These are phyloP conservation scores for Choanephora cucurbitarum DNA, from an alignment of 371 early-diverging fungal species.

Conservation along the genomic window DNA sequence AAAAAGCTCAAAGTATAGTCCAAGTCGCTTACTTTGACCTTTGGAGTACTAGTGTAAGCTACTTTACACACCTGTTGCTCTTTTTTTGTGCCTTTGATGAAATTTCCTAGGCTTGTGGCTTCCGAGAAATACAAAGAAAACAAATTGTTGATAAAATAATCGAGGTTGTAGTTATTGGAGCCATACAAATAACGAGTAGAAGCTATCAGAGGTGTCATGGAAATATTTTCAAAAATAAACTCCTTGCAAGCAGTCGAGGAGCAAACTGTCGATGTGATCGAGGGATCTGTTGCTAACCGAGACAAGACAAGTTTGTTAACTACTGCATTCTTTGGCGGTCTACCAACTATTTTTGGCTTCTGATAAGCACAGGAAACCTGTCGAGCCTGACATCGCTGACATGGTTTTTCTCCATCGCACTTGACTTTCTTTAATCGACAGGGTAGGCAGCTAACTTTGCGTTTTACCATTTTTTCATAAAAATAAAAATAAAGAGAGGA, in stretches of 20 bases:
- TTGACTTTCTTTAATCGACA: constrained; percentile 32
- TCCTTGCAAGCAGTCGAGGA: constrained; percentile 11
- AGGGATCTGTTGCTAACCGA: neutral
- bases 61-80: neutral
- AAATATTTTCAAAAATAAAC: constrained; percentile 26
- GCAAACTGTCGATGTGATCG: neutral
- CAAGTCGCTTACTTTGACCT: constrained; percentile 17
- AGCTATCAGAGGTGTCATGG: constrained; percentile 5
- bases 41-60: too few species aligned
- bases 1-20: constrained; percentile 25
- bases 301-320: constrained; percentile 31
- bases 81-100: neutral
- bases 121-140: constrained; percentile 10
- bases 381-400: constrained; percentile 20
- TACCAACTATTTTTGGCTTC: constrained; percentile 26
- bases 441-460: constrained; percentile 29
- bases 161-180: neutral
- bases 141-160: constrained; percentile 13
- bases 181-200: constrained; percentile 12
- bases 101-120: neutral
- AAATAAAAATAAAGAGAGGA: neutral
- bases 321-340: constrained; percentile 40
- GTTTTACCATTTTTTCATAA: constrained; percentile 16
- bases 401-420: constrained; percentile 33
- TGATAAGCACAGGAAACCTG: constrained; percentile 23